These are phyloP conservation scores for Flaveria ramosissima DNA, from an alignment of 129 eudicot genomes.

Conservation along the genomic window DNA sequence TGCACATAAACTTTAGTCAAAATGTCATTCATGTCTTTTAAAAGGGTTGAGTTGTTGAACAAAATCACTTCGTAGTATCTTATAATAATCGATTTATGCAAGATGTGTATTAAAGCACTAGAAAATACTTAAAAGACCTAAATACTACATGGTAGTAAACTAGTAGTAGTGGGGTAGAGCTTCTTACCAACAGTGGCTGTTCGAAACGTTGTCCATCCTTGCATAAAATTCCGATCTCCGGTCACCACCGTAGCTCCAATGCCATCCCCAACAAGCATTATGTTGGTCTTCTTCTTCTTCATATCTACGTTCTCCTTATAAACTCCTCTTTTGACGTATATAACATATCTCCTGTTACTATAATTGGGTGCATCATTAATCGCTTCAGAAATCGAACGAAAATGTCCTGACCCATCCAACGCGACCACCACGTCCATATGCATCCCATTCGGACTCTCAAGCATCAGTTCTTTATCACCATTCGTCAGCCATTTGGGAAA, in stretches of 20 bases:
- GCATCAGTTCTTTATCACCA: slow-evolving; percentile 64
- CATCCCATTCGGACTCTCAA: slow-evolving; percentile 50
- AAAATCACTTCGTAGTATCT: not conserved
- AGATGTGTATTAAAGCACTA: not conserved
- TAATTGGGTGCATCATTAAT: slow-evolving; percentile 61
- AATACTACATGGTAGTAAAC: not conserved
- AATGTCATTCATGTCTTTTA: not conserved
- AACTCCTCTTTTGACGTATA: slow-evolving; percentile 75
- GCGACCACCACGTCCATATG: slow-evolving; percentile 70
- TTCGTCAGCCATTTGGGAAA: slow-evolving; percentile 80
- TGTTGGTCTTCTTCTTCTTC: slow-evolving; percentile 93
- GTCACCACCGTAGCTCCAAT: slow-evolving; percentile 76
- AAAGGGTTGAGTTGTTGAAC: not conserved
- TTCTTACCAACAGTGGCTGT: slow-evolving; percentile 84
- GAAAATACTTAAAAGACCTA: not conserved
- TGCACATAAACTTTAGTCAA: not conserved
- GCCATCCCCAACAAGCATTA: slow-evolving; percentile 93
- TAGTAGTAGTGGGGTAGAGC: not conserved
- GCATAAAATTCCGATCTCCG: slow-evolving; percentile 78
- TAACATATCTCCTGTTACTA: slow-evolving; percentile 74
- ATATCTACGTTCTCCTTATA: slow-evolving; percentile 78
- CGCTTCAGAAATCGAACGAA: slow-evolving; percentile 67
- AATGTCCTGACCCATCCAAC: slow-evolving; percentile 71
- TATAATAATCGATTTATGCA: not conserved
- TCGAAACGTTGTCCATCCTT: slow-evolving; percentile 96